phyloP scores from a whole-genome alignment of 768 basidiomycete genomes.

The Collybia sordida region DNA sequence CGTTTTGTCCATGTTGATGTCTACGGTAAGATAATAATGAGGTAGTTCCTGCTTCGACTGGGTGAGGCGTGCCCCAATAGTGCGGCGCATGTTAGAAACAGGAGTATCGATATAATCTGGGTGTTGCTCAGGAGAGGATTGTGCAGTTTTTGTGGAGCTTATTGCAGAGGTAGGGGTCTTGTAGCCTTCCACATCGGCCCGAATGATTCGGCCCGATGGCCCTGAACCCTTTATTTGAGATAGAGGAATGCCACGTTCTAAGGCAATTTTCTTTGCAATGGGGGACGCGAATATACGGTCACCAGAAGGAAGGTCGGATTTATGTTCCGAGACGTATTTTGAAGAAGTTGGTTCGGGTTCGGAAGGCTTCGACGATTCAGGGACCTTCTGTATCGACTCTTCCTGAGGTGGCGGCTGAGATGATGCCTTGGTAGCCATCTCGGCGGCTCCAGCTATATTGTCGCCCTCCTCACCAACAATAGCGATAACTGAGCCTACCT shows the following conservation, averaged over 20 bases:
- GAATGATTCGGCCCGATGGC: conserved; percentile 91
- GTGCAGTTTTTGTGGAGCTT: conserved; percentile 42
- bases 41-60: conserved; percentile 96
- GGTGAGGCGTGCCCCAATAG: conserved; percentile 85
- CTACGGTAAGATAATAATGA: conserved; percentile 94
- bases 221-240: conserved; percentile 90
- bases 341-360: conserved; percentile 32
- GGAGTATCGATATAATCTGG: conserved; percentile 89
- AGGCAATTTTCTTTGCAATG: conserved; percentile 94
- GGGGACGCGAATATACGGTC: conserved; percentile 94
- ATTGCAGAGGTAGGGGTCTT: conserved; percentile 52
- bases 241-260: conserved; percentile 91
- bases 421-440: conserved; percentile 64
- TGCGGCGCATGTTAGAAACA: conserved; percentile 90
- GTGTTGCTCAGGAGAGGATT: conserved; percentile 48
- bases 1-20: conserved; percentile 96
- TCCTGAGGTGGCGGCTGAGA: conserved; percentile 39
- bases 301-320: conserved; percentile 58
- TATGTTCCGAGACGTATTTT: conserved; percentile 38
- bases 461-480: conserved; percentile 95
- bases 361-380: conserved; percentile 24
- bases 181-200: conserved; percentile 93
- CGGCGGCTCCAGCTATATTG: conserved; percentile 81
- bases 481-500: conserved; percentile 88
- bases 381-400: conserved; percentile 31